A percentile compares a stretch with the other conserved stretches of the same genome.
phyloP scores from a whole-genome alignment of 2,329 filamentous ascomycete genomes.

The Pseudogymnoascus sp. region DNA sequence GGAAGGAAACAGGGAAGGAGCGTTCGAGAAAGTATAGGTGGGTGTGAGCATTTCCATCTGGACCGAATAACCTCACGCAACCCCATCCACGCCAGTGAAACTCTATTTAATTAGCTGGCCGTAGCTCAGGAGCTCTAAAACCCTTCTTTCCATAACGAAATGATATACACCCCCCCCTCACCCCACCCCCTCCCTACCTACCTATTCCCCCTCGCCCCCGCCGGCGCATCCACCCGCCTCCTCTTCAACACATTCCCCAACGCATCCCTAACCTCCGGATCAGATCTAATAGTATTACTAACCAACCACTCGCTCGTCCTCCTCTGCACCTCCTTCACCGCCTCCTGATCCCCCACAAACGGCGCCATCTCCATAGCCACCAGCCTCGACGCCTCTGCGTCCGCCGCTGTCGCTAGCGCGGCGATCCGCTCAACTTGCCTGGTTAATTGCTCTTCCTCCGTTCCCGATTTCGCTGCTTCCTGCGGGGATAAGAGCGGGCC shows the following conservation, averaged over 20 bases:
- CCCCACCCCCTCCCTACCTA: conserved; percentile 12
- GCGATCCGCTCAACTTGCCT: conserved; percentile 62
- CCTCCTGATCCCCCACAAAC: conserved; percentile 62
- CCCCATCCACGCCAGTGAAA: background rate
- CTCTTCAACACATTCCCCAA: conserved; percentile 59
- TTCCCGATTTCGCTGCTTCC: conserved; percentile 24
- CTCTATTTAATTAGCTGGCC: background rate
- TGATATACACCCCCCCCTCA: background rate
- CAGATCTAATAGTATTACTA: conserved; percentile 71
- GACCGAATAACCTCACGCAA: background rate
- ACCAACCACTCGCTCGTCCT: conserved; percentile 82
- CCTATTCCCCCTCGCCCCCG: conserved; percentile 40
- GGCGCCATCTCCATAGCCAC: conserved; percentile 74
- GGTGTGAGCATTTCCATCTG: background rate
- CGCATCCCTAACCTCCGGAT: conserved; percentile 75
- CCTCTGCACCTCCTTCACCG: conserved; percentile 53
- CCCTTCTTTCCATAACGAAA: background rate
- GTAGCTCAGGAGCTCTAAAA: background rate
- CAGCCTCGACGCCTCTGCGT: conserved; percentile 60
- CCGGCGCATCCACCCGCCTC: conserved; percentile 52
- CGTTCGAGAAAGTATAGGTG: background rate
- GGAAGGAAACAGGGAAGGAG: background rate
- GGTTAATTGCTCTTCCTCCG: conserved; percentile 41
- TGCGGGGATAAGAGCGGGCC: conserved; percentile 51
- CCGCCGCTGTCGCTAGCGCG: conserved; percentile 46